Conservation (phyloP, 805 yeast genomes). For the Saturnispora ahearnii region DNA sequence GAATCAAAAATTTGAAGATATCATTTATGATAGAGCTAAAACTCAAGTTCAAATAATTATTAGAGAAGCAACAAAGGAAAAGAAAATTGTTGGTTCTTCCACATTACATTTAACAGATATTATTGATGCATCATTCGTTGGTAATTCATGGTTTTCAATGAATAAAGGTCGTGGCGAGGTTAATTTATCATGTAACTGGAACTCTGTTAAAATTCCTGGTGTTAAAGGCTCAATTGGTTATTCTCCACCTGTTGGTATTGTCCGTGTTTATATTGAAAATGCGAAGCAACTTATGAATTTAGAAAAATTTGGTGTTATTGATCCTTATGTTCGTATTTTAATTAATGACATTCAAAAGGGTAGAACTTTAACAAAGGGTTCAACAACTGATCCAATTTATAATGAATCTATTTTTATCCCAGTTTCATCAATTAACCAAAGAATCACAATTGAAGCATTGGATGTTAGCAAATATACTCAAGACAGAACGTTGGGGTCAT, state of each 20-base stretch:
- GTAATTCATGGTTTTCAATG: slow-evolving; percentile 69
- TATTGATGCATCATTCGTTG: slow-evolving; percentile 70
- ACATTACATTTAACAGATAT: slow-evolving; percentile 53
- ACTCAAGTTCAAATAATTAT: slow-evolving; percentile 60
- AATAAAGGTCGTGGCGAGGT: slow-evolving; percentile 64
- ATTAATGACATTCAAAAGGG: slow-evolving; percentile 69
- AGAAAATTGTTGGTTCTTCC: slow-evolving; percentile 50
- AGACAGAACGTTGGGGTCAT: slow-evolving; percentile 82
- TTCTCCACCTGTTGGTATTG: slow-evolving; percentile 90
- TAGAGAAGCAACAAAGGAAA: slow-evolving; percentile 51
- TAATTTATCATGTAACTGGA: slow-evolving; percentile 67
- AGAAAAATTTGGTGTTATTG: slow-evolving; percentile 84
- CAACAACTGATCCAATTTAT: slow-evolving; percentile 74
- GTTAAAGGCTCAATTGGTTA: slow-evolving; percentile 71
- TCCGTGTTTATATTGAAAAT: slow-evolving; percentile 59
- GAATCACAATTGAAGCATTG: slow-evolving; percentile 80
- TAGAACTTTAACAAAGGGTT: slow-evolving; percentile 62
- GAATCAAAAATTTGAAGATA: slow-evolving; percentile 49
- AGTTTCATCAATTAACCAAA: slow-evolving; percentile 74
- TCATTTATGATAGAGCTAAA: slow-evolving; percentile 60
- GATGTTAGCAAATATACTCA: slow-evolving; percentile 73
- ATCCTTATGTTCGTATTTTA: slow-evolving; percentile 79
- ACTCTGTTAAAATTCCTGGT: slow-evolving; percentile 66
- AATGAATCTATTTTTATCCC: slow-evolving; percentile 77
- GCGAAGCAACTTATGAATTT: slow-evolving; percentile 75